Evolutionary conservation across 306 rosid genomes (phyloP).

Genomic region (Cucumis sativus): Cucumber_9930_V3 NC_026660.2:1018501-1019000

Average conservation of each 20-base stretch:
- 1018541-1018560: too few relatives aligned
- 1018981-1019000: background rate
- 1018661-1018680: background rate
- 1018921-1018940: background rate
- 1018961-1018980: background rate
- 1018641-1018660: background rate
- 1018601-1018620: too few relatives aligned
- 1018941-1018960: background rate
- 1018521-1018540: too few relatives aligned
- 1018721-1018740: constrained; percentile 12
- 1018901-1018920: background rate
- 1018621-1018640: background rate
- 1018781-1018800: background rate
- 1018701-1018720: constrained; percentile 34
- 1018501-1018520: too few relatives aligned
- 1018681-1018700: background rate
- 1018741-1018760: too few relatives aligned
- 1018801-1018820: too few relatives aligned
- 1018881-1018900: background rate
- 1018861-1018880: background rate
- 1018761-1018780: background rate
- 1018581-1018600: too few relatives aligned
- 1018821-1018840: background rate
- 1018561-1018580: too few relatives aligned
- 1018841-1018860: background rate